Percentiles rank a stretch among this genome's conserved stretches.
Conservation (phyloP, 108 stramenopile genomes). For the Pseudonitzschia pungens region DNA sequence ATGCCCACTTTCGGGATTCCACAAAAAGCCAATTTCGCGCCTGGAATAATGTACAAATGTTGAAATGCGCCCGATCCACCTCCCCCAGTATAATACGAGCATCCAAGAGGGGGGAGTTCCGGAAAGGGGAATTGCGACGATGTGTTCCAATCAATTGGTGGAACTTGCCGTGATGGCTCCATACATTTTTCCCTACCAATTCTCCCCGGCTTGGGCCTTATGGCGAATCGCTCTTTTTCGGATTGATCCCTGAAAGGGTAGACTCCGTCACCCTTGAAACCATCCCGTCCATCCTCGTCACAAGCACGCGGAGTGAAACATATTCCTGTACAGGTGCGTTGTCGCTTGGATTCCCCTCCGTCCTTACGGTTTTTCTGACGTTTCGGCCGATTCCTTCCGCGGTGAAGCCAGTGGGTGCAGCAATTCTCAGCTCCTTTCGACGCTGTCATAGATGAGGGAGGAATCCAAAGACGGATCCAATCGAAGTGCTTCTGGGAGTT, state of each 20-base stretch:
- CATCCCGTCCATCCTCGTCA: neutral
- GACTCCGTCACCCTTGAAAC: too few relatives aligned
- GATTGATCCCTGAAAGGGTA: neutral
- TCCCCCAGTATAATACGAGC: neutral
- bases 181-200: neutral
- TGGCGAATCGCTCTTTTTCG: neutral
- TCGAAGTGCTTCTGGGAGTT: neutral
- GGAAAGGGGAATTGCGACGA: constrained; percentile 7
- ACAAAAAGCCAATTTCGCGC: constrained; percentile 52
- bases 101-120: constrained; percentile 5
- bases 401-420: neutral
- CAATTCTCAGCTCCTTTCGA: neutral
- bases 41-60: constrained; percentile 39
- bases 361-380: neutral
- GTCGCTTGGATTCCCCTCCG: too few relatives aligned
- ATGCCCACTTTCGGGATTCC: constrained; percentile 56
- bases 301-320: constrained; percentile 28
- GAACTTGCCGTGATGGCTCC: neutral
- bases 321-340: constrained; percentile 15
- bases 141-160: neutral
- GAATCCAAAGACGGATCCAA: neutral
- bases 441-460: neutral
- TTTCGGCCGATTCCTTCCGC: neutral
- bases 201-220: neutral
- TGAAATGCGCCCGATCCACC: constrained; percentile 9